These are phyloP conservation scores for Eustoma russellianum DNA, from an alignment of 257 asterid genomes.

Conservation along the genomic window DNA sequence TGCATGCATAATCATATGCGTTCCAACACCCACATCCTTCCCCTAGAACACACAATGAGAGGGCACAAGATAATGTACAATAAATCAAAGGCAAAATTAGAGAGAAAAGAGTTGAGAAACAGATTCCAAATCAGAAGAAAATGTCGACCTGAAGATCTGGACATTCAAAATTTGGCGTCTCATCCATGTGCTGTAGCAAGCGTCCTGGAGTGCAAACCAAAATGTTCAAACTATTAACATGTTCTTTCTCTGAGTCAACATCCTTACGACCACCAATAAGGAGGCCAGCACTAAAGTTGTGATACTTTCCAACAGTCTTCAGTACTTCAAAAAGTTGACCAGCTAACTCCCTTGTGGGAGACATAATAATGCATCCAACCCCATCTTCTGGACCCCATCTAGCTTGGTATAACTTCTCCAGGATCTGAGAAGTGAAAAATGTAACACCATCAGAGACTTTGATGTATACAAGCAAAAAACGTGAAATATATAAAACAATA, in stretches of 20 bases:
- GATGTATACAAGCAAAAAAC: no score
- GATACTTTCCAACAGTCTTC: constrained; percentile 69
- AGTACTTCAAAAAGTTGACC: constrained; percentile 74
- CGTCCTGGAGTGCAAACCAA: constrained; percentile 97
- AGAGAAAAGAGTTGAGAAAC: background rate
- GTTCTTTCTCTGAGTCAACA: constrained; percentile 80
- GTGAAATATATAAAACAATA: no score
- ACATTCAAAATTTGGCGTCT: constrained; percentile 90
- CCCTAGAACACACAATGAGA: no score
- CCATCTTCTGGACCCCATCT: constrained; percentile 97
- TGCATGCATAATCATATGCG: no score
- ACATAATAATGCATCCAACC: constrained; percentile 86
- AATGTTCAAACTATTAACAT: constrained; percentile 67
- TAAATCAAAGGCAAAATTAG: background rate
- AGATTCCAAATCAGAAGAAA: constrained; percentile 10
- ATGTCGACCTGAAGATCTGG: constrained; percentile 80
- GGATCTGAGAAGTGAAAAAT: constrained; percentile 35
- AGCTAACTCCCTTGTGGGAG: constrained; percentile 94
- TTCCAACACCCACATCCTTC: no score
- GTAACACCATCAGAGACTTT: no score
- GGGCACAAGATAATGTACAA: no score
- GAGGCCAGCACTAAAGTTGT: constrained; percentile 94
- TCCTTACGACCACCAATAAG: constrained; percentile 93
- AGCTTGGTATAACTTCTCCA: constrained; percentile 89
- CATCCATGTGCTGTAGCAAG: constrained; percentile 99